Percentiles rank a stretch among this genome's conserved stretches.
These are phyloP conservation scores for Trichoderma sp. DNA, from an alignment of 2,329 filamentous ascomycete genomes.

Conservation along the genomic window DNA sequence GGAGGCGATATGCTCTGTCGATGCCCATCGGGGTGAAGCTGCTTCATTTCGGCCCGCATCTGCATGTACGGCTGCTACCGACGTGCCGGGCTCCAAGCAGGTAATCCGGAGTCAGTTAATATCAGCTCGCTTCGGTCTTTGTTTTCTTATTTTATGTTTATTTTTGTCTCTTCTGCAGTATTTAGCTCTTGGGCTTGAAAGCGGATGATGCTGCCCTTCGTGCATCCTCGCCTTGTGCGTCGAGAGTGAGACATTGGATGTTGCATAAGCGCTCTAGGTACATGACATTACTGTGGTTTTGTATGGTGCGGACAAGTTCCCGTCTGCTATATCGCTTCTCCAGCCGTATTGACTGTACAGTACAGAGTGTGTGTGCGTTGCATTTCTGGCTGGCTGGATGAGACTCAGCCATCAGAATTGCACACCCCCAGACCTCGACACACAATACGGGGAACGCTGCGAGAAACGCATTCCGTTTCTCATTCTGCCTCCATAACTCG, in stretches of 20 bases:
- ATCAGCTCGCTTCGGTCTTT: neutral
- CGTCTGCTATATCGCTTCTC: neutral
- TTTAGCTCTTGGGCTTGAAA: neutral
- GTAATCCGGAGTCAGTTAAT: neutral
- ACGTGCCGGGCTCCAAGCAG: slow-evolving; percentile 13
- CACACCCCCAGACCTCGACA: slow-evolving; percentile 13
- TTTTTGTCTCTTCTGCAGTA: neutral
- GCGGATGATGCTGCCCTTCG: neutral
- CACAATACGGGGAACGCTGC: neutral
- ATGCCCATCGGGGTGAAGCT: neutral
- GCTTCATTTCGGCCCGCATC: slow-evolving; percentile 18
- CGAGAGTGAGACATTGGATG: neutral
- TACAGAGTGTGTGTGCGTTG: neutral
- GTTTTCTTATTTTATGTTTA: slow-evolving; percentile 11
- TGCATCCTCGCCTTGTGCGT: neutral
- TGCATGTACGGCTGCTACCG: slow-evolving; percentile 21
- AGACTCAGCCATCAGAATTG: slow-evolving; percentile 12
- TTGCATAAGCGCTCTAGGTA: neutral
- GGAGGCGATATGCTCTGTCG: neutral
- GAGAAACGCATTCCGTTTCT: slow-evolving; percentile 29
- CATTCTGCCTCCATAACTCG: slow-evolving; percentile 17
- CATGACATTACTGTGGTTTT: neutral
- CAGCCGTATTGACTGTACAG: neutral
- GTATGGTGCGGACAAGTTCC: neutral
- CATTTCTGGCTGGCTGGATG: slow-evolving; percentile 7